Evolutionary conservation across 2,329 filamentous ascomycete genomes (phyloP).

Genomic region (Sodiomyces alkalinus): DNA sequence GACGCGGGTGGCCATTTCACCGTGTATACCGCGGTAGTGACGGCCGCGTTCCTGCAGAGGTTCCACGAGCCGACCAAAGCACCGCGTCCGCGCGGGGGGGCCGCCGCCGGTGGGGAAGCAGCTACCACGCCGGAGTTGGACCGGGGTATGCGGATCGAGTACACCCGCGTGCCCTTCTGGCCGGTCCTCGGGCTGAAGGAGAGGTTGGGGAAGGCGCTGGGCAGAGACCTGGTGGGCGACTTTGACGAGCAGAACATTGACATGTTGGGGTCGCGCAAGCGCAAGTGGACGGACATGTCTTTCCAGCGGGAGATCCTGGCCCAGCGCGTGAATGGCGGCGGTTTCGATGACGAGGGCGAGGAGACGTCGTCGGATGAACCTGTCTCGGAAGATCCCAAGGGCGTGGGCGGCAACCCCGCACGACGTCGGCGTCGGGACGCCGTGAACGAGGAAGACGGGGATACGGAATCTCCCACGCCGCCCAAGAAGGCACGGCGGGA

Average conservation of each 20-base stretch:
- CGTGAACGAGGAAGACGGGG: too few relatives aligned
- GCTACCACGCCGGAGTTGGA: slow-evolving; percentile 5
- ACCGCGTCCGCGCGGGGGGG: slow-evolving; percentile 8
- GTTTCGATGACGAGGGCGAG: background rate
- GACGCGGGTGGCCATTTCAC: slow-evolving; percentile 32
- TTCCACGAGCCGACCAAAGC: slow-evolving; percentile 32
- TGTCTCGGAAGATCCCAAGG: too few relatives aligned
- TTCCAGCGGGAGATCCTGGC: background rate
- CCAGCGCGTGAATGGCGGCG: background rate
- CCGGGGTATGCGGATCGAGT: slow-evolving; percentile 27
- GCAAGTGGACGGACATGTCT: background rate
- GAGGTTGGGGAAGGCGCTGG: slow-evolving; percentile 36
- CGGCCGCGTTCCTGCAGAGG: slow-evolving; percentile 29
- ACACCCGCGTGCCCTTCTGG: slow-evolving; percentile 35
- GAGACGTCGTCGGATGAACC: background rate
- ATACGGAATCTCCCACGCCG: too few relatives aligned
- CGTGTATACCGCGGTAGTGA: slow-evolving; percentile 35
- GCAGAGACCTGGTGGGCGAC: slow-evolving; percentile 31
- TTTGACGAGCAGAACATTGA: slow-evolving; percentile 23
- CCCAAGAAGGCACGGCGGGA: too few relatives aligned
- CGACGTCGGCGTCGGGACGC: too few relatives aligned
- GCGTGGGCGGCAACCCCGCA: too few relatives aligned
- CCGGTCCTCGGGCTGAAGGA: slow-evolving; percentile 39
- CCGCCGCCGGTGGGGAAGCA: too few relatives aligned
- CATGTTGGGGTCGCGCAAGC: slow-evolving; percentile 27